Percentiles rank a stretch among this genome's conserved stretches.
phyloP scores from a whole-genome alignment of 306 rosid genomes.

The Castanospermum australe region DNA sequence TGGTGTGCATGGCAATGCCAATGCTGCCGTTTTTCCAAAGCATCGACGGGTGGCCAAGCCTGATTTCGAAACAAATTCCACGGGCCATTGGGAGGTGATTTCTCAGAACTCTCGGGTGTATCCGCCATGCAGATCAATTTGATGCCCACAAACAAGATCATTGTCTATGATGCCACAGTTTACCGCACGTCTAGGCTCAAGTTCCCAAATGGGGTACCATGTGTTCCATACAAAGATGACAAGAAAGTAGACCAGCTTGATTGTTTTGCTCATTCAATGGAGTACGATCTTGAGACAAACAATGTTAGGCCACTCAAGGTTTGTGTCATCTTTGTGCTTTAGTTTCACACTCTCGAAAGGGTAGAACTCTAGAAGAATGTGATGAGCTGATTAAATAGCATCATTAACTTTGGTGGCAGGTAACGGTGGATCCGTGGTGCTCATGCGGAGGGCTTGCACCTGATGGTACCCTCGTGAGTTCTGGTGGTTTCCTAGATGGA shows the following conservation, averaged over 20 bases:
- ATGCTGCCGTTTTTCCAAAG: no score
- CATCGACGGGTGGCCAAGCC: neutral
- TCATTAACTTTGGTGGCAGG: slow-evolving; percentile 33
- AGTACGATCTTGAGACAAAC: slow-evolving; percentile 48
- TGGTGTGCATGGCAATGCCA: neutral
- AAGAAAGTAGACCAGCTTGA: neutral
- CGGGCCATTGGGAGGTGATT: slow-evolving; percentile 53
- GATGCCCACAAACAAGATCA: slow-evolving; percentile 64
- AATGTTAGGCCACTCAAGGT: slow-evolving; percentile 78
- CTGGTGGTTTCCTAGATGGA: slow-evolving; percentile 75
- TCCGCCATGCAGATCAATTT: slow-evolving; percentile 78
- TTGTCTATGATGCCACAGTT: slow-evolving; percentile 56
- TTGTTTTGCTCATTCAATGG: slow-evolving; percentile 74
- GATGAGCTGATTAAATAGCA: neutral
- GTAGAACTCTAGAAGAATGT: neutral
- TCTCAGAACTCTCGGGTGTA: slow-evolving; percentile 50
- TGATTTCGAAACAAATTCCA: slow-evolving; percentile 6
- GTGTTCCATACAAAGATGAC: slow-evolving; percentile 41
- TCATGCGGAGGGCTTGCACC: slow-evolving; percentile 78
- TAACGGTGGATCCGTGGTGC: slow-evolving; percentile 80
- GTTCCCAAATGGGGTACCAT: slow-evolving; percentile 37
- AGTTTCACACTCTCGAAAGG: neutral
- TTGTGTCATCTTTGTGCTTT: neutral
- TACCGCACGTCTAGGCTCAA: slow-evolving; percentile 51
- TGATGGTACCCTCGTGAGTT: slow-evolving; percentile 58